Percentiles rank a stretch among this genome's conserved stretches.
Evolutionary conservation across 2,329 filamentous ascomycete species (phyloP).

Genomic region (Hypoxylon sp.): DNA sequence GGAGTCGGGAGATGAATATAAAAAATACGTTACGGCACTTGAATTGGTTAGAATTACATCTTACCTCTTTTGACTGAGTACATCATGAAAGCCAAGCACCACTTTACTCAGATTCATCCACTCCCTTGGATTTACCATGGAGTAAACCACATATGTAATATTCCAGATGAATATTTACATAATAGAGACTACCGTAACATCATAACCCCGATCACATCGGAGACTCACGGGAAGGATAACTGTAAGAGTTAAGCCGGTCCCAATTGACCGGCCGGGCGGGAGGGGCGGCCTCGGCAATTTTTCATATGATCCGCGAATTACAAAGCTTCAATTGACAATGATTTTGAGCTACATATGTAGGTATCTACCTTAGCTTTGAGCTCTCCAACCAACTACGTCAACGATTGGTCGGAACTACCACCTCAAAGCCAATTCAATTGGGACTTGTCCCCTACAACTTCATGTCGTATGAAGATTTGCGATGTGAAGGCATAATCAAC

Average conservation of each 20-base stretch:
- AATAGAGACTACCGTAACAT: slow-evolving; percentile 4
- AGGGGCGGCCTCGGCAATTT: slow-evolving; percentile 44
- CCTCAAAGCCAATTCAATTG: slow-evolving; percentile 20
- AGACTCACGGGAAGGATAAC: slow-evolving; percentile 12
- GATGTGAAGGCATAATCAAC: slow-evolving; percentile 11
- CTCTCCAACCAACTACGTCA: slow-evolving; percentile 33
- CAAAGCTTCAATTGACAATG: slow-evolving; percentile 43
- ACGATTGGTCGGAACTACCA: slow-evolving; percentile 20
- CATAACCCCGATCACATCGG: slow-evolving; percentile 29
- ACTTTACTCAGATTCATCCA: not conserved
- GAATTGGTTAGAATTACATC: slow-evolving; percentile 11
- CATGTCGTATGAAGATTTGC: not conserved
- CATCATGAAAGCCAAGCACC: not conserved
- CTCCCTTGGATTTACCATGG: not conserved
- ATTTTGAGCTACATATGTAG: slow-evolving; percentile 16
- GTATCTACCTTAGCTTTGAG: slow-evolving; percentile 17
- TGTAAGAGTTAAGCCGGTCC: slow-evolving; percentile 19
- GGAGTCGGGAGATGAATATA: slow-evolving; percentile 47
- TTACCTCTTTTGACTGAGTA: not conserved
- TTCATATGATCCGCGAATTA: slow-evolving; percentile 40
- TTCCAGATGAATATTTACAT: not conserved
- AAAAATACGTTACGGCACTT: slow-evolving; percentile 42
- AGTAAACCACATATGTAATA: not conserved
- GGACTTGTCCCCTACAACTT: not conserved
- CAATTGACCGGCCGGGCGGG: slow-evolving; percentile 18